Evolutionary conservation across 2,329 filamentous ascomycete genomes (phyloP), one percentile per base, ranked within the genome.

Genomic region (Aspergillus cejpii): DNA sequence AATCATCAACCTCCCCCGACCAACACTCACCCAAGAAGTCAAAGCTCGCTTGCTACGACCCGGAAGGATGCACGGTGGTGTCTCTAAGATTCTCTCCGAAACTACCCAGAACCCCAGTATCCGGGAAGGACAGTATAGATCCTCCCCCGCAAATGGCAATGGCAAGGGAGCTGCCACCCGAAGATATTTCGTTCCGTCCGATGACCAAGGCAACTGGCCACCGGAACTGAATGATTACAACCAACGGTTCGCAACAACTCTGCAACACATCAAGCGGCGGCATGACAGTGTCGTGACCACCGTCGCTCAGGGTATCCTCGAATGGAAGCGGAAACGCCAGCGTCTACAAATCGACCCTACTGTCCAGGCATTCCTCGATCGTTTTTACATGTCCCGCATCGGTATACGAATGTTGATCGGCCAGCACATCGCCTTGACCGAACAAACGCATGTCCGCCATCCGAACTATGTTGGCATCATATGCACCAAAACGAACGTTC

Each of bases 351-450:
- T 98, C 61, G 92, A 97, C 70, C 84, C 90, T 65, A 94, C 90
- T 58, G 96, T 98, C 48, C 92, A 98, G 68, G 84, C 88, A 44
- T 98, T 98, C 74, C 81, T 98, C 54, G 92, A 98, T 71, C 87
- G 92, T 48, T 98, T 98, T 71, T 98, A 98, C 76, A 98, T 98
- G 92, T 96, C 90, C 36, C 87, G 92, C 51, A 98, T 98, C 62
- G 92, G 92, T 54, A 98, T 98, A 57, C 87, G 92, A 58, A 98
- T 98, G 92, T 82, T 98, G 40, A 96, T 98, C 59, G 92, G 92
- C 42, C 92, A 98, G 68, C 92, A 98, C 74, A 95, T 98, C 61
- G 92, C 92, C 48, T 76, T 98, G 47, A 95, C 90, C 5, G 91
- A 97, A 66, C 90, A 97, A 70, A 86, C 84, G 59, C 84, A 92